phyloP scores from a whole-genome alignment of 1,284 basidiomycete species.

The Heliocybe sulcata region DNA sequence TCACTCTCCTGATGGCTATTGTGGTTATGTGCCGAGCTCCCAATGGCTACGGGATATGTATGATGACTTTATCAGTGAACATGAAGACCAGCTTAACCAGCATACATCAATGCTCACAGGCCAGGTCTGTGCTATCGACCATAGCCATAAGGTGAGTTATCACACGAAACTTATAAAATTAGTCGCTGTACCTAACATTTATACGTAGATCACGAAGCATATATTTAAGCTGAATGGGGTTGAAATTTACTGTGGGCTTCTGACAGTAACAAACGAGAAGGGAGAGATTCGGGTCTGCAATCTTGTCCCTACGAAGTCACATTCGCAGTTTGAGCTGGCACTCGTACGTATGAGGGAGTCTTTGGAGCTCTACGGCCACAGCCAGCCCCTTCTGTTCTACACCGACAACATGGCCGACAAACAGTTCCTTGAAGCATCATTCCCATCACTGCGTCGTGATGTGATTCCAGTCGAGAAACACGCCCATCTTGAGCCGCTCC shows the following conservation, averaged over 20 bases:
- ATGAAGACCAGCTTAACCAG: conserved; percentile 16
- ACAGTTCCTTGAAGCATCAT: conserved; percentile 17
- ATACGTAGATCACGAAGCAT: conserved; percentile 22
- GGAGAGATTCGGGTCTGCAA: conserved; percentile 19
- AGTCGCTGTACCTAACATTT: conserved; percentile 3
- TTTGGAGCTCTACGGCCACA: conserved; percentile 16
- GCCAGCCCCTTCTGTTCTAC: conserved; percentile 13
- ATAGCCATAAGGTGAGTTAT: conserved; percentile 19
- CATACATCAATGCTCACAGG: conserved; percentile 16
- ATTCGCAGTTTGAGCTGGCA: conserved; percentile 18
- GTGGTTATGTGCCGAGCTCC: conserved; percentile 17
- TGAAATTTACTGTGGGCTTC: conserved; percentile 16
- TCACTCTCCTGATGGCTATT: conserved; percentile 9
- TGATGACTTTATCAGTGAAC: conserved; percentile 18
- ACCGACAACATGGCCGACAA: conserved; percentile 20
- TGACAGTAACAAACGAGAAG: conserved; percentile 20
- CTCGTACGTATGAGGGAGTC: conserved; percentile 13
- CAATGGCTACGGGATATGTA: conserved; percentile 19
- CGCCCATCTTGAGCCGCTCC: conserved; percentile 6
- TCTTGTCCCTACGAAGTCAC: conserved; percentile 22
- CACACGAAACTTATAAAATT: conserved; percentile 1
- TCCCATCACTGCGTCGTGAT: conserved; percentile 15
- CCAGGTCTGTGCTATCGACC: conserved; percentile 18
- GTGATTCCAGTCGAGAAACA: conserved; percentile 6
- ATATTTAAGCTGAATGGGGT: conserved; percentile 17